These are phyloP conservation scores for Prunella vulgaris DNA, from an alignment of 257 asterid genomes.

Conservation along the genomic window DNA sequence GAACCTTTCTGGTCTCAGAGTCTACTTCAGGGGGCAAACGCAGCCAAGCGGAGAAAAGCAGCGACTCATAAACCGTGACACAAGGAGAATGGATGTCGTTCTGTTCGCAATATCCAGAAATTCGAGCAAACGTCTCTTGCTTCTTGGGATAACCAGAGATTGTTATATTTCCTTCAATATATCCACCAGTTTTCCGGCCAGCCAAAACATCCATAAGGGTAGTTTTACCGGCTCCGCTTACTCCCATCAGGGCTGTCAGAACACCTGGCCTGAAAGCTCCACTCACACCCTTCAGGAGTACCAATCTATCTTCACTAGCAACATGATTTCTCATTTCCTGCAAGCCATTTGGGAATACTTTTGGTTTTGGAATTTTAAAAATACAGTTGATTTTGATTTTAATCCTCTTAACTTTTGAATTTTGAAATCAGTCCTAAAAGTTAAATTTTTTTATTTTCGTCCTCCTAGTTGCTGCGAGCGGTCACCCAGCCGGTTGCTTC, in stretches of 20 bases:
- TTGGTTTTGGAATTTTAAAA: no score
- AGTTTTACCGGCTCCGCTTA: constrained; percentile 76
- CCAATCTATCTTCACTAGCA: constrained; percentile 37
- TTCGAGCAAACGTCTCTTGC: constrained; percentile 65
- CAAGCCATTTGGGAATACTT: no score
- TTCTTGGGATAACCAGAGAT: constrained; percentile 63
- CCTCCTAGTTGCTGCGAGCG: no score
- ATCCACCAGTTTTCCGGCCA: constrained; percentile 72
- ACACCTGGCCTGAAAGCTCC: constrained; percentile 70
- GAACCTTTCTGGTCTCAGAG: constrained; percentile 39
- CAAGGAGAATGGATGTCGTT: constrained; percentile 64
- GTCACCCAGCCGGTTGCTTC: no score
- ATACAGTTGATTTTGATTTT: no score
- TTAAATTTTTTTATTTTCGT: no score
- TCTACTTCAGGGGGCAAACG: constrained; percentile 49
- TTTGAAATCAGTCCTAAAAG: no score
- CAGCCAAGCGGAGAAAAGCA: constrained; percentile 65
- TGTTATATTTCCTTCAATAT: constrained; percentile 50
- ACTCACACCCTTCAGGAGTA: constrained; percentile 55
- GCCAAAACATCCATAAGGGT: constrained; percentile 74
- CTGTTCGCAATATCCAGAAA: constrained; percentile 74
- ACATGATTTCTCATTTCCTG: constrained; percentile 50
- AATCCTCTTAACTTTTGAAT: no score
- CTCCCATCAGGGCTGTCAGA: constrained; percentile 73
- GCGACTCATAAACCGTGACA: constrained; percentile 57